Percentiles rank a stretch among this genome's conserved stretches.
These are phyloP conservation scores for Rubus parviflorus DNA, from an alignment of 306 rosid genomes.

Conservation along the genomic window DNA sequence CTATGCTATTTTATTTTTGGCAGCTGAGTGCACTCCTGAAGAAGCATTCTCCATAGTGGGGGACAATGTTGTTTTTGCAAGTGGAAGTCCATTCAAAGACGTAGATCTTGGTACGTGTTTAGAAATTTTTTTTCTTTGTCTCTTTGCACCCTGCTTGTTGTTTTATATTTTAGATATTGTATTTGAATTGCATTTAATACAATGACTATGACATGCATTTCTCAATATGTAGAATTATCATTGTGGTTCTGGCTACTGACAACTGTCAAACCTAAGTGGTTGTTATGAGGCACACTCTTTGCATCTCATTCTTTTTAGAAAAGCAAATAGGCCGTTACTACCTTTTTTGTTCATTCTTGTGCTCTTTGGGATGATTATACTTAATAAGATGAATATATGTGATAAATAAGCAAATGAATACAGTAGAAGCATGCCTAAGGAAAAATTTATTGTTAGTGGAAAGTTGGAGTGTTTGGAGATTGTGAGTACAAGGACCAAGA, in stretches of 20 bases:
- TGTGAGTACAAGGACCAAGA: too few relatives aligned
- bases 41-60: slow-evolving; percentile 93
- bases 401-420: too few relatives aligned
- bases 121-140: not conserved
- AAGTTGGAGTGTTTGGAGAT: too few relatives aligned
- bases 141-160: slow-evolving; percentile 6
- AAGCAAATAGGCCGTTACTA: too few relatives aligned
- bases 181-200: not conserved
- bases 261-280: not conserved
- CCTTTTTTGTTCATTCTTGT: not conserved
- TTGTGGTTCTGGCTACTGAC: not conserved
- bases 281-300: not conserved
- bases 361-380: too few relatives aligned
- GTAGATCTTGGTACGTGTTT: slow-evolving; percentile 77
- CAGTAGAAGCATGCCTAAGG: too few relatives aligned
- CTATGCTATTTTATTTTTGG: slow-evolving; percentile 14
- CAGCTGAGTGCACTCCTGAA: slow-evolving; percentile 98
- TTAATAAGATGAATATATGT: too few relatives aligned
- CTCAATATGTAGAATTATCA: not conserved
- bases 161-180: not conserved
- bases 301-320: not conserved
- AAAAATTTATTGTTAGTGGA: too few relatives aligned
- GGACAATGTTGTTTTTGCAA: slow-evolving; percentile 86
- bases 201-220: not conserved
- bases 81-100: slow-evolving; percentile 96